Base-by-base conservation (phyloP, 371 early-diverging fungal genomes). In the Dichotomocladium elegans region DNA sequence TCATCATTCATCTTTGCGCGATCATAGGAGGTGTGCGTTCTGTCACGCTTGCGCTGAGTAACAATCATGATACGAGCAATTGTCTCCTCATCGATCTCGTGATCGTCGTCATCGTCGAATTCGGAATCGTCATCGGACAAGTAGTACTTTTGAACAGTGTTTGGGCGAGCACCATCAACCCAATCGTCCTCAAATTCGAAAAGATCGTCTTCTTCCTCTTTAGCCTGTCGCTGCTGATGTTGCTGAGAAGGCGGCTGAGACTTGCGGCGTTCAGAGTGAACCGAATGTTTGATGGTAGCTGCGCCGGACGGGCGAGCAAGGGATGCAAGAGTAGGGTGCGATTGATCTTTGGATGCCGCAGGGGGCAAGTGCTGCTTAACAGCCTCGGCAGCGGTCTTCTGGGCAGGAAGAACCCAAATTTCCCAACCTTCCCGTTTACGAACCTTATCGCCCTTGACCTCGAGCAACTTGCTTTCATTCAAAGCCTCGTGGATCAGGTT, bases 21-120 rank as follows among this genome's bases (percentile, higher is more conserved):
- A 60, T 92, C 91, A 61, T 78, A 89, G 22, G 84, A 78, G 37
- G 79, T 72, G 53, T 89, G 89, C 1, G 85, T 68, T 46, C 84
- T 80, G 47, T 91, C 92, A 51, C 79, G 75, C 35, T 85, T 86
- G 53, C 87, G 86, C 67, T 91, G 93, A 27, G 95, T 93, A 43
- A 96, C 94, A 74, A 96, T 93, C 74, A 96, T 75, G 54, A 95
- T 80, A 27, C 89, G 81, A 43, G 88, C 91, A 26, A 95, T 83
- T 25, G 83, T 86, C 4, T 94, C 95, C 55, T 95, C 94, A 53
- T 92, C 94, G 55, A 89, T 72, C 27, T 90, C 88, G 21, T 77
- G 72, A 51, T 85, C 85, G 33, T 79, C 82, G 24, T 85, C 86
- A 15, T 85, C 85, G 27, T 83, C 84, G n/a, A 80, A 80, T 19